phyloP scores from a whole-genome alignment of 495 filamentous ascomycete genomes.

The Schizothecium vesticola region DNA sequence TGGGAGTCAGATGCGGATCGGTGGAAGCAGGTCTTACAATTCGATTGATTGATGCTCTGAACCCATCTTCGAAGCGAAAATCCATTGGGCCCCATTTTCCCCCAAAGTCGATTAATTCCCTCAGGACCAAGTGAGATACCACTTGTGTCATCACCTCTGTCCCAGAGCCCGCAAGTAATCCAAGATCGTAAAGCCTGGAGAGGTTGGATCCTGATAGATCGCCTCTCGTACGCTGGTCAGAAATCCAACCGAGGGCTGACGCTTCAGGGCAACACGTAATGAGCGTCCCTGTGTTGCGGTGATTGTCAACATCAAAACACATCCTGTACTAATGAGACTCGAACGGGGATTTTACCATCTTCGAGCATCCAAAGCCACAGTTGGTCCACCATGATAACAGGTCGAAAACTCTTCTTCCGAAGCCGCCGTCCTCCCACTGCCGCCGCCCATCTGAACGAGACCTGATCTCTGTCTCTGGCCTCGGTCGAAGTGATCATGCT shows the following conservation, averaged over 20 bases:
- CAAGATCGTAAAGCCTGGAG: neutral
- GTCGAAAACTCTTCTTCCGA: neutral
- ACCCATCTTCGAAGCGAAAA: neutral
- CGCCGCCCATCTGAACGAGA: neutral
- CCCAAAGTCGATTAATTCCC: neutral
- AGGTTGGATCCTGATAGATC: neutral
- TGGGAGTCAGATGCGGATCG: neutral
- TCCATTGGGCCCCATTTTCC: neutral
- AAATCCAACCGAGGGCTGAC: neutral
- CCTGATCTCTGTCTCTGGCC: neutral
- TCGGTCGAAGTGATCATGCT: neutral
- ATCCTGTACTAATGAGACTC: neutral
- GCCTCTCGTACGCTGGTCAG: no score
- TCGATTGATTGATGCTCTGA: neutral
- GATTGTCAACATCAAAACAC: neutral
- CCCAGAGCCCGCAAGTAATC: neutral
- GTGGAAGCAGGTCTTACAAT: neutral
- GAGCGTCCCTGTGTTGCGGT: neutral
- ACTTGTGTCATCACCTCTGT: neutral
- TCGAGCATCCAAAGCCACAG: neutral
- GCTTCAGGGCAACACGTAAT: neutral
- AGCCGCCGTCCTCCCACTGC: no score
- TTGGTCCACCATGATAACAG: constrained; percentile 2
- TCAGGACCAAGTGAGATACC: neutral
- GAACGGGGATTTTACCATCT: neutral